Base-by-base conservation (phyloP, 176 grass and related monocot species). In the Hordeum marinum region DNA sequence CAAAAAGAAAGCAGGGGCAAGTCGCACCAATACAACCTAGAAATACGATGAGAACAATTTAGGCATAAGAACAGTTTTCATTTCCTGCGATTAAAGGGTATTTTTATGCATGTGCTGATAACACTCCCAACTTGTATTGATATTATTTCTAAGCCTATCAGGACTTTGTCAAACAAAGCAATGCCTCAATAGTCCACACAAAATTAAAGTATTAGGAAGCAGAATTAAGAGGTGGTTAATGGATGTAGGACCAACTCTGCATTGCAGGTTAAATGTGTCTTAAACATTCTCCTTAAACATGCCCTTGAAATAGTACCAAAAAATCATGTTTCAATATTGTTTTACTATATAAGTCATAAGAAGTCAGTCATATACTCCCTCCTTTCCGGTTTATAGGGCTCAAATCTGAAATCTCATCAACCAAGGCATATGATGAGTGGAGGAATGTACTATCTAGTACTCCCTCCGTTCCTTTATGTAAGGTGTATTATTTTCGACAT, bases 1-100 rank as follows among this genome's bases (percentile, higher is more conserved):
- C 95, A 84, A 91, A 98, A 45, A 98, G 89, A 76, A 91, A 84
- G 72, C 95, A 98, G 66, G 95, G 95, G 55, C 93, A 98, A 50
- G 87, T 55, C 26, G 87, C 88, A 29, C 95, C 95, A 55, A 98
- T 85, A 91, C 89, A 95, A 87, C 95, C 95, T 98, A 84, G 20
- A 77, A 72, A 91, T 23, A 82, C 67, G 15, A 72, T 9, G 25
- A 67, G 17, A n/a, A 79, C 57, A 86, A 74, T 17, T 75, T 35
- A 68, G 69, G 6, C 9, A 80, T 54, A 37, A 54, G 27, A 84
- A 84, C 42, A 55, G 29, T 32, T 81, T 37, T 55, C 64, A 2
- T 27, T 21, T 79, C 57, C 48, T 79, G n/a, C 43, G 37, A n/a
- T 18, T 63, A 40, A 81, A 82, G 3, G 24, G 32, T 4, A 0